phyloP scores from a whole-genome alignment of 306 rosid genomes.

The Crotalaria pallida region DNA sequence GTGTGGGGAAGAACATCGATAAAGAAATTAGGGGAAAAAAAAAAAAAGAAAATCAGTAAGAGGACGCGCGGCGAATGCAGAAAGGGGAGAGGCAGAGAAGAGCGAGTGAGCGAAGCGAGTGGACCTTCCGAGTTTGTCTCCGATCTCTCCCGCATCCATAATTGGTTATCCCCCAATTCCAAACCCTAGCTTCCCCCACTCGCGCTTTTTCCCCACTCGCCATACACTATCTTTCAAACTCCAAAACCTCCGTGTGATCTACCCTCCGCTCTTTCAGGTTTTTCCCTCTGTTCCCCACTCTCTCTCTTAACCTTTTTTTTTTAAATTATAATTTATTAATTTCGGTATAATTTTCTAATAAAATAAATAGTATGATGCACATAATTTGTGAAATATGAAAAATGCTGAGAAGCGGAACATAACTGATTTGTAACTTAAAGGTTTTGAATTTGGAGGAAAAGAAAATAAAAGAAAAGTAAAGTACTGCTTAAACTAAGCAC shows the following conservation, averaged over 20 bases:
- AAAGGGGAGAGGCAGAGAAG: not conserved
- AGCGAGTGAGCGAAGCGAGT: conserved; percentile 52
- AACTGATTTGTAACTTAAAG: not conserved
- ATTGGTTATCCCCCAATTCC: conserved; percentile 31
- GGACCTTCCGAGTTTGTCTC: conserved; percentile 26
- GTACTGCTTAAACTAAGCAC: too few relatives aligned
- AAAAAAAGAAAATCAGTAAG: not conserved
- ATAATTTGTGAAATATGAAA: conserved; percentile 5
- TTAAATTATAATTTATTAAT: not conserved
- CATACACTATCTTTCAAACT: conserved; percentile 11
- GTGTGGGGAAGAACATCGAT: conserved; percentile 1
- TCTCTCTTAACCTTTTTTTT: not conserved
- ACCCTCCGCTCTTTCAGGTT: conserved; percentile 33
- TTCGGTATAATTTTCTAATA: not conserved
- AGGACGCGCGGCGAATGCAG: conserved; percentile 39
- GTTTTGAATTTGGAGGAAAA: not conserved
- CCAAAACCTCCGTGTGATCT: conserved; percentile 17
- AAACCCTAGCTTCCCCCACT: conserved; percentile 45
- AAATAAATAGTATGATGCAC: not conserved
- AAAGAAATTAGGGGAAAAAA: not conserved
- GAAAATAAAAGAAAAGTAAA: not conserved
- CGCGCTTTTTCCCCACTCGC: conserved; percentile 48
- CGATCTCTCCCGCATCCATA: conserved; percentile 32
- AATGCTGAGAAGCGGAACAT: not conserved
- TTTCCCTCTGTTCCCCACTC: not conserved